Evolutionary conservation across 257 asterid species (phyloP).

Genomic region (Ehretia macrophylla): DNA sequence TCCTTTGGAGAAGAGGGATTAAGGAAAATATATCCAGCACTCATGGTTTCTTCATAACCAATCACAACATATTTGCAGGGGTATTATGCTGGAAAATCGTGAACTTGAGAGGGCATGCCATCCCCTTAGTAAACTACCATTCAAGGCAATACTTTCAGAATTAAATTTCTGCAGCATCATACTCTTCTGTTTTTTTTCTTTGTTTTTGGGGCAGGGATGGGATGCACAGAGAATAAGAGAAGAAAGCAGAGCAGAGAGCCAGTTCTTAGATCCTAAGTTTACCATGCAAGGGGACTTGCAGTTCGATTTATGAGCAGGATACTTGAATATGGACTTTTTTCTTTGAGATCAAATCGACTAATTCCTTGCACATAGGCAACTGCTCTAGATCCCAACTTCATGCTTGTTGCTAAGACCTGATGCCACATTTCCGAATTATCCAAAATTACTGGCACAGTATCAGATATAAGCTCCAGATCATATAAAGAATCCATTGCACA

Average conservation of each 20-base stretch:
- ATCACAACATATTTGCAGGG: no score
- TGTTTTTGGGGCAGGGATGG: neutral
- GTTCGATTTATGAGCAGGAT: slow-evolving; percentile 88
- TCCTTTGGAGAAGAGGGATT: no score
- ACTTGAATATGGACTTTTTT: slow-evolving; percentile 47
- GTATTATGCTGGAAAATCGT: no score
- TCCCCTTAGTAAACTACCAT: no score
- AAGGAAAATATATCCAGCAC: no score
- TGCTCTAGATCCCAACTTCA: slow-evolving; percentile 90
- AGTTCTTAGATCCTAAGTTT: slow-evolving; percentile 22
- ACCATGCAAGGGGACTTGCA: slow-evolving; percentile 92
- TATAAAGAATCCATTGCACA: slow-evolving; percentile 81
- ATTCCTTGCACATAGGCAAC: slow-evolving; percentile 77
- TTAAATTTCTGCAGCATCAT: no score
- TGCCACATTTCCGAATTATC: slow-evolving; percentile 88
- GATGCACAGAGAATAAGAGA: slow-evolving; percentile 7
- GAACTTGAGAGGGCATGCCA: no score
- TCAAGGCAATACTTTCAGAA: no score
- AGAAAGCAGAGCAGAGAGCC: slow-evolving; percentile 8
- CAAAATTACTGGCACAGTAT: slow-evolving; percentile 73
- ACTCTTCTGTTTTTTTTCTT: neutral
- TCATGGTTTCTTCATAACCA: no score
- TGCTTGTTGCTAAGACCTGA: slow-evolving; percentile 77
- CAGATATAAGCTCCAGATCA: slow-evolving; percentile 71
- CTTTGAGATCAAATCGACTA: slow-evolving; percentile 60